phyloP scores from a whole-genome alignment of 108 stramenopile species.

The Discostella stelligeroides region DNA sequence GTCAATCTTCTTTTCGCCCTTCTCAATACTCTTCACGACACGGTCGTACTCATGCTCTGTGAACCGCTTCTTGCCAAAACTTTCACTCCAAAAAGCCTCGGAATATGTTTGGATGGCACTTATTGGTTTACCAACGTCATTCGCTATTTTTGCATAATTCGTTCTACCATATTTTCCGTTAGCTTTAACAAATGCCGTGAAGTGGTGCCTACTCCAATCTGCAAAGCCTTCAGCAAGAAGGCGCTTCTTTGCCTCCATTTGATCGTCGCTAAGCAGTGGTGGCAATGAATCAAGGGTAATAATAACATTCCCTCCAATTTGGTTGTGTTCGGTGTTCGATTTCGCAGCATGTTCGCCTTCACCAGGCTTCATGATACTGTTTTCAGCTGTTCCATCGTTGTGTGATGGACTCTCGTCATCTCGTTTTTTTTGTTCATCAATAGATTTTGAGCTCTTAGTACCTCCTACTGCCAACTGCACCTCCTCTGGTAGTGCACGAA shows the following conservation, averaged over 20 bases:
- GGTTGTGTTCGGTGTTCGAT: background rate
- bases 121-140: conserved; percentile 87
- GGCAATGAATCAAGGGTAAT: conserved; percentile 34
- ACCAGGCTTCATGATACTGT: background rate
- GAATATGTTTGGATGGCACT: conserved; percentile 86
- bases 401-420: background rate
- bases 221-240: conserved; percentile 89
- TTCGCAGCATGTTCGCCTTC: conserved; percentile 5
- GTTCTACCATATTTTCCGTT: conserved; percentile 72
- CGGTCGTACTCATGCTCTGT: conserved; percentile 86
- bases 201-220: conserved; percentile 89
- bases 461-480: conserved; percentile 9
- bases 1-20: conserved; percentile 84
- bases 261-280: conserved; percentile 82
- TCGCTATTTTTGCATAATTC: conserved; percentile 77
- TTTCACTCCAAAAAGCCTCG: conserved; percentile 82
- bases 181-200: conserved; percentile 78
- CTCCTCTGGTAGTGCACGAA: conserved; percentile 29
- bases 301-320: background rate
- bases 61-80: conserved; percentile 67
- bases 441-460: conserved; percentile 13
- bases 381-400: background rate
- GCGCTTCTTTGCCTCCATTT: conserved; percentile 76
- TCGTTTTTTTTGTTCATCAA: background rate
- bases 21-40: conserved; percentile 70